These are phyloP conservation scores for Zygosaccharomyces pseudobailii DNA, from an alignment of 1,139 yeast genomes.

Conservation along the genomic window DNA sequence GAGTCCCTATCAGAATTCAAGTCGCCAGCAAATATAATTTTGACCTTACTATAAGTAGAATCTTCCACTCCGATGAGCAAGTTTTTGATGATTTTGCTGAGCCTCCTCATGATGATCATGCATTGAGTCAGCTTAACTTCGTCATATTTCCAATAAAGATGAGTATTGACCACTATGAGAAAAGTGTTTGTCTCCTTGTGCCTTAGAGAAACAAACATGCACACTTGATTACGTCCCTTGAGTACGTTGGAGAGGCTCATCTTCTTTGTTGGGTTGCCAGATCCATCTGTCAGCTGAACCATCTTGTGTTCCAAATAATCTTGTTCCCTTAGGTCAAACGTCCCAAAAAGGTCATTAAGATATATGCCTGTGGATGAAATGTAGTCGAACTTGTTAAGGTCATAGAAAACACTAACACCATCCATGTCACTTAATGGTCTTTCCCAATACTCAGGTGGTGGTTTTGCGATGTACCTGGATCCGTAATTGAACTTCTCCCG, in stretches of 20 bases:
- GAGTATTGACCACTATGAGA: constrained; percentile 51
- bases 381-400: constrained; percentile 43
- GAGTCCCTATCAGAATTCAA: constrained; percentile 50
- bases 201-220: constrained; percentile 42
- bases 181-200: constrained; percentile 40
- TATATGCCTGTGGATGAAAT: constrained; percentile 42
- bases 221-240: constrained; percentile 51
- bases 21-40: constrained; percentile 45
- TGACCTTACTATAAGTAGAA: constrained; percentile 25
- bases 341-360: constrained; percentile 40
- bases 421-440: constrained; percentile 45
- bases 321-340: constrained; percentile 38
- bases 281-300: constrained; percentile 29
- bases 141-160: constrained; percentile 55
- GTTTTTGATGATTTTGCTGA: constrained; percentile 27
- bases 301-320: constrained; percentile 35
- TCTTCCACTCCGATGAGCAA: constrained; percentile 31
- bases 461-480: constrained; percentile 46
- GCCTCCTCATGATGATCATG: constrained; percentile 41
- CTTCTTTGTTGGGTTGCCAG: constrained; percentile 24
- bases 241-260: constrained; percentile 33
- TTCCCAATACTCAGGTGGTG: constrained; percentile 49
- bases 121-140: constrained; percentile 54
- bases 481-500: constrained; percentile 35
- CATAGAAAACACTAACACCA: constrained; percentile 53